Evolutionary conservation across 2,329 filamentous ascomycete genomes (phyloP), one percentile per base, ranked within the genome.

Genomic region (Paracamarosporium sp.): DNA sequence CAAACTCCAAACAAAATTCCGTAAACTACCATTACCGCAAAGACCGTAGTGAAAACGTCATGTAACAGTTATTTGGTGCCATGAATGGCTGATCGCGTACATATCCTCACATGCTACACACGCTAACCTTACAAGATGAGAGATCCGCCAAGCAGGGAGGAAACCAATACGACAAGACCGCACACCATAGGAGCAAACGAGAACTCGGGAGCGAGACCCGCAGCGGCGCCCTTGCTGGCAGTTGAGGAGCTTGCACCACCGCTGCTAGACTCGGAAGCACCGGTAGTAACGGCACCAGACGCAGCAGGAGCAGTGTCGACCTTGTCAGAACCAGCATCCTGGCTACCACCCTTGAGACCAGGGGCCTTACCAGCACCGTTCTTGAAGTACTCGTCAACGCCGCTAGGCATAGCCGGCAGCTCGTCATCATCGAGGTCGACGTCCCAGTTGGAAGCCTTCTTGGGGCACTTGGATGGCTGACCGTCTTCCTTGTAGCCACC

Each of bases 401-500:
- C 80, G 4, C 76, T 70, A 27, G 86, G 86, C 50, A 88, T 83
- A 50, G 83, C 81, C 33, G 86, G 86, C 15, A 89, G 83, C 61
- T 82, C 78, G 57, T 77, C 74, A 53, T 77, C 74, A 20, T 51
- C 57, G 43, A 75, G 69, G 30, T 69, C 76, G 53, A 88, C 84
- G 53, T 87, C 78, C 86, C 86, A 89, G 70, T 82, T 84, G 62
- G 71, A 66, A 61, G 80, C 80, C 69, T 82, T 76, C 24, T 73
- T 59, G 25, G 86, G 87, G 79, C 86, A 89, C 20, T 77, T 67
- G 65, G 81, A 84, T 51, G 84, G 72, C 60, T 76, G 70, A 59
- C 83, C 84, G 62, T 77, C 81, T 50, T 78, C 66, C 76, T 86
- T 85, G 80, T 86, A 88, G 59, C 85, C 83, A 60, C 86, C 86